Evolutionary conservation across 805 yeast genomes (phyloP).

Genomic region (Candida nanaspora): DNA sequence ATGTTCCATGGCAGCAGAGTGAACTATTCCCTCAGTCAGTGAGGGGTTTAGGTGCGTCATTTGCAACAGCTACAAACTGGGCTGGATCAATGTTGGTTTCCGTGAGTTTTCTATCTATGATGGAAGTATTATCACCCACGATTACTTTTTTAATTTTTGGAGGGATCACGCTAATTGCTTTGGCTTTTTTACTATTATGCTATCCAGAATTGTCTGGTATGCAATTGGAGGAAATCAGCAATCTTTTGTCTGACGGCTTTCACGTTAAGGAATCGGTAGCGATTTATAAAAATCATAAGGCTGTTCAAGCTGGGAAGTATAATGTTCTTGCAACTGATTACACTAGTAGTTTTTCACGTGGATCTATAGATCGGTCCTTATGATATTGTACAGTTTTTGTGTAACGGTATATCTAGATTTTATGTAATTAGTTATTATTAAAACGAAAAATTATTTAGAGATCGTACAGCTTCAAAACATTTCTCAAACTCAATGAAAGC

Average conservation of each 20-base stretch:
- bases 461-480: too few relatives aligned
- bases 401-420: too few relatives aligned
- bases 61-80: conserved; percentile 35
- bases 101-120: conserved; percentile 45
- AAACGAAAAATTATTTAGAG: too few relatives aligned
- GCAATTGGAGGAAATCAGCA: conserved; percentile 45
- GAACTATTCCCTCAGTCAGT: conserved; percentile 50
- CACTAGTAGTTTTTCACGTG: not conserved
- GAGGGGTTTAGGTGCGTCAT: conserved; percentile 40
- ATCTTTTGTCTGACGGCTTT: conserved; percentile 38
- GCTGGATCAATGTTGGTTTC: conserved; percentile 47
- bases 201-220: conserved; percentile 47
- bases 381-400: too few relatives aligned
- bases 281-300: conserved; percentile 13
- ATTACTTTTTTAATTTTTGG: conserved; percentile 45
- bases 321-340: not conserved
- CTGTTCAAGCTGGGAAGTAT: not conserved
- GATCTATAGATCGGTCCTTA: not conserved
- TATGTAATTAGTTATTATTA: too few relatives aligned
- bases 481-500: too few relatives aligned
- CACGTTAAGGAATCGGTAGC: conserved; percentile 35
- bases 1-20: conserved; percentile 54
- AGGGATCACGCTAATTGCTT: conserved; percentile 34
- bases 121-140: conserved; percentile 43
- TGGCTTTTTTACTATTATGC: conserved; percentile 36